Evolutionary conservation across 352 stramenopile genomes (phyloP).

Genomic region (Pythium volutum): DNA sequence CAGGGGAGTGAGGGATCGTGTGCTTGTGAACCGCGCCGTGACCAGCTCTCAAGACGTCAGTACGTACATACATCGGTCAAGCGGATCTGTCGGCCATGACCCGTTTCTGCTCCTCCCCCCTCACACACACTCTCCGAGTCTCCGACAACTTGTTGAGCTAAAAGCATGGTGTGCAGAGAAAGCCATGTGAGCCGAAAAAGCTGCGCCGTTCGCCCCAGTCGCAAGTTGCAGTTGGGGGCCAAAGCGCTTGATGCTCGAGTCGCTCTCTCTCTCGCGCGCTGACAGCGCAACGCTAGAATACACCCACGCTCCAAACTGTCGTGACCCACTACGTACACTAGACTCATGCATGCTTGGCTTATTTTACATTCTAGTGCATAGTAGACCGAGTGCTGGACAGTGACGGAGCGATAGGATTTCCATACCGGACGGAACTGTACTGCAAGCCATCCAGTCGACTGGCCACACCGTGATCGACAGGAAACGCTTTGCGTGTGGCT

Average conservation of each 20-base stretch:
- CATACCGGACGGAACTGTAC: conserved; percentile 12
- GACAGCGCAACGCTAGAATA: too few species aligned
- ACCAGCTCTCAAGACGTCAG: not conserved
- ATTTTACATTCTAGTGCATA: too few species aligned
- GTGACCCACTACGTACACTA: too few species aligned
- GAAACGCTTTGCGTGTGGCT: not conserved
- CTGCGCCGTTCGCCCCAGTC: not conserved
- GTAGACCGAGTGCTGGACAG: too few species aligned
- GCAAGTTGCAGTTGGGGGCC: conserved; percentile 13
- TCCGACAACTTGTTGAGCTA: conserved; percentile 2
- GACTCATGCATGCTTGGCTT: too few species aligned
- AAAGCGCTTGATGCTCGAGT: too few species aligned
- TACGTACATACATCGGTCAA: not conserved
- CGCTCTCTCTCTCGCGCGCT: too few species aligned
- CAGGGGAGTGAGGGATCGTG: conserved; percentile 6
- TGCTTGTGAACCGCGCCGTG: conserved; percentile 6
- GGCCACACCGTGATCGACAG: not conserved
- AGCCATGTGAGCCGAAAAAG: too few species aligned
- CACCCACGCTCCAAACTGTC: too few species aligned
- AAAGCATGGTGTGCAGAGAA: too few species aligned
- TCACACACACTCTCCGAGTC: not conserved
- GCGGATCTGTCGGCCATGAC: not conserved
- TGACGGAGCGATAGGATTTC: too few species aligned
- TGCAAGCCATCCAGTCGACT: not conserved
- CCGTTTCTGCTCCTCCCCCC: too few species aligned